A percentile compares a stretch with the other conserved stretches of the same genome.
Evolutionary conservation across 495 filamentous ascomycete species (phyloP).

Genomic region (Hypoxylon fuscum): DNA sequence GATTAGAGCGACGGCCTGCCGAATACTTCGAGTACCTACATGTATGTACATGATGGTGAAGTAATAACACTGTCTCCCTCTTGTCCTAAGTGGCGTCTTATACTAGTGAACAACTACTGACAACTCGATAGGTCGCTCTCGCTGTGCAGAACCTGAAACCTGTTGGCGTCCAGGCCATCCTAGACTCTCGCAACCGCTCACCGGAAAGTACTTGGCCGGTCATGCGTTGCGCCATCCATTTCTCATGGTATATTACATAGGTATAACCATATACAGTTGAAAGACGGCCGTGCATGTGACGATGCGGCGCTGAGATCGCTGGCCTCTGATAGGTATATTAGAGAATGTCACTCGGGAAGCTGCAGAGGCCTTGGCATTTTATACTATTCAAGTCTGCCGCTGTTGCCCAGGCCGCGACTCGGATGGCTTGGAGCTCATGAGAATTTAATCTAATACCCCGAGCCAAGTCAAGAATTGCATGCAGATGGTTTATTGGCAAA

Average conservation of each 20-base stretch:
- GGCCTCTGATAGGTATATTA: slow-evolving; percentile 27
- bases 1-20: not conserved
- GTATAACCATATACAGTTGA: slow-evolving; percentile 31
- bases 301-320: slow-evolving; percentile 22
- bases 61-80: not conserved
- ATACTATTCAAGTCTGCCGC: slow-evolving; percentile 6
- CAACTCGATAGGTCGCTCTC: slow-evolving; percentile 8
- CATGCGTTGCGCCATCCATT: slow-evolving; percentile 25
- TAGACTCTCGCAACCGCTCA: slow-evolving; percentile 9
- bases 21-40: not conserved
- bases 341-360: slow-evolving; percentile 36
- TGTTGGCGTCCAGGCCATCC: not conserved
- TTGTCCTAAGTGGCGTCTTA: not conserved
- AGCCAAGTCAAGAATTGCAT: not conserved
- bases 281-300: slow-evolving; percentile 30
- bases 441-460: not conserved
- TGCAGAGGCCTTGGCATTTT: slow-evolving; percentile 31
- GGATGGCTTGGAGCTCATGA: slow-evolving; percentile 3
- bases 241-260: slow-evolving; percentile 24
- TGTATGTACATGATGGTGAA: not conserved
- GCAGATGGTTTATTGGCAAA: not conserved
- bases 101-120: slow-evolving; percentile 13
- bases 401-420: slow-evolving; percentile 1
- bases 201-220: slow-evolving; percentile 29
- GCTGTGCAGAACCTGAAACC: not conserved